These are phyloP conservation scores for Sodiomyces alkalinus DNA, from an alignment of 2,329 filamentous ascomycete species.

Conservation along the genomic window DNA sequence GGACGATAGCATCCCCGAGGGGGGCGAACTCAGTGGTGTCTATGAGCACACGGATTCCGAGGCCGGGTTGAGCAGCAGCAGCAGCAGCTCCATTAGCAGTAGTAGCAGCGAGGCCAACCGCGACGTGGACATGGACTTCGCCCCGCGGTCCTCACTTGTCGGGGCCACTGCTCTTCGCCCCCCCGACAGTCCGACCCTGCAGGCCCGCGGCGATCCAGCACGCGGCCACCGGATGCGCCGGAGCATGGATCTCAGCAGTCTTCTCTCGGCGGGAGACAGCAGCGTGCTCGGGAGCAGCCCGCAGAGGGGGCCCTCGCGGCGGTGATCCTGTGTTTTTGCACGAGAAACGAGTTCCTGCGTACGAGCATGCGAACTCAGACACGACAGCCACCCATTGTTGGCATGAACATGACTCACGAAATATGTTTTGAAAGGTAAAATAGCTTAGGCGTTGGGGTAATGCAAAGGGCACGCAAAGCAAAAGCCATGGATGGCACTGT, in stretches of 20 bases:
- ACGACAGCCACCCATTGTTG: no score
- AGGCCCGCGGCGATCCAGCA: slow-evolving; percentile 11
- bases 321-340: no score
- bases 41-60: slow-evolving; percentile 73
- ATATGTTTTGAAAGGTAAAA: no score
- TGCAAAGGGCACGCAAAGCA: no score
- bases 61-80: slow-evolving; percentile 40
- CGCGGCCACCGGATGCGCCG: slow-evolving; percentile 13
- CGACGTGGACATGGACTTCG: slow-evolving; percentile 21
- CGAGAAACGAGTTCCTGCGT: no score
- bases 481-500: no score
- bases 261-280: slow-evolving; percentile 42
- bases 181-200: slow-evolving; percentile 22
- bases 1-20: slow-evolving; percentile 56
- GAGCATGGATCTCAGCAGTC: slow-evolving; percentile 42
- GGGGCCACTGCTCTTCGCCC: slow-evolving; percentile 11
- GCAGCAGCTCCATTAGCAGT: slow-evolving; percentile 14
- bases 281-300: slow-evolving; percentile 41
- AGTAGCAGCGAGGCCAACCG: slow-evolving; percentile 10
- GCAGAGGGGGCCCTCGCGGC: slow-evolving; percentile 22
- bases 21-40: slow-evolving; percentile 32
- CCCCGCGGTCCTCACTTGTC: slow-evolving; percentile 15
- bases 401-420: no score
- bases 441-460: no score
- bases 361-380: no score